A percentile compares a stretch with the other conserved stretches of the same genome.
Conservation (phyloP, 768 basidiomycete species). For the Boletus rubropictus region DNA sequence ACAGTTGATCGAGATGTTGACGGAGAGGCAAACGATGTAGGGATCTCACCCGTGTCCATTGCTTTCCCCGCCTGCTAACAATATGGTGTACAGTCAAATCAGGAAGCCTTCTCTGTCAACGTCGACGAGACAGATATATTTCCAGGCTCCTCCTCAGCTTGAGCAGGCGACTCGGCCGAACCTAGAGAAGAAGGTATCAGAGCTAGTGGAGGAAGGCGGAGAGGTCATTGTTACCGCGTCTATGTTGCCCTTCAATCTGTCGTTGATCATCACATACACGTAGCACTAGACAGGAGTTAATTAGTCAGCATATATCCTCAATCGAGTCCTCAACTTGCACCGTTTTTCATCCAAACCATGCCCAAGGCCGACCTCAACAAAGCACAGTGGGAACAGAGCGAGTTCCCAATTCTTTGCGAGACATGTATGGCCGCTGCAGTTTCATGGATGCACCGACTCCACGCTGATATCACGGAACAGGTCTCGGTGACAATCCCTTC, state of each 20-base stretch:
- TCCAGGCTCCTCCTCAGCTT: constrained; percentile 89
- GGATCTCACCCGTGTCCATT: constrained; percentile 26
- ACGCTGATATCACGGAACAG: constrained; percentile 33
- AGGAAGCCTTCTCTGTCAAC: constrained; percentile 91
- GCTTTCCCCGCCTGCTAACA: background rate
- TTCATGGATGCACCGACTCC: background rate
- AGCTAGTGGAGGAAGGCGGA: constrained; percentile 70
- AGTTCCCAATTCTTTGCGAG: constrained; percentile 91
- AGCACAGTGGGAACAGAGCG: constrained; percentile 90
- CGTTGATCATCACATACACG: constrained; percentile 55
- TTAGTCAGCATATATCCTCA: constrained; percentile 26
- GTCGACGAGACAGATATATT: constrained; percentile 73
- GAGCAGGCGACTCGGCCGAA: constrained; percentile 89
- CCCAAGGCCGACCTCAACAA: constrained; percentile 93
- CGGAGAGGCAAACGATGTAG: constrained; percentile 87
- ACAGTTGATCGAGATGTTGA: constrained; percentile 78
- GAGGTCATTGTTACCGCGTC: constrained; percentile 87
- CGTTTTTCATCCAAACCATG: constrained; percentile 33
- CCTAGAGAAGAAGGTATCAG: constrained; percentile 77
- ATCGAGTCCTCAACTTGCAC: background rate
- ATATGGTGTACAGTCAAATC: constrained; percentile 65
- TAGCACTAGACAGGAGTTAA: constrained; percentile 19
- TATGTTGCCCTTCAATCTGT: constrained; percentile 81
- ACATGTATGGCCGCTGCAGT: constrained; percentile 54
- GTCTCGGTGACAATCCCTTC: constrained; percentile 87